Conservation (phyloP, 805 yeast genomes). For the Candida taoyuanica region DNA sequence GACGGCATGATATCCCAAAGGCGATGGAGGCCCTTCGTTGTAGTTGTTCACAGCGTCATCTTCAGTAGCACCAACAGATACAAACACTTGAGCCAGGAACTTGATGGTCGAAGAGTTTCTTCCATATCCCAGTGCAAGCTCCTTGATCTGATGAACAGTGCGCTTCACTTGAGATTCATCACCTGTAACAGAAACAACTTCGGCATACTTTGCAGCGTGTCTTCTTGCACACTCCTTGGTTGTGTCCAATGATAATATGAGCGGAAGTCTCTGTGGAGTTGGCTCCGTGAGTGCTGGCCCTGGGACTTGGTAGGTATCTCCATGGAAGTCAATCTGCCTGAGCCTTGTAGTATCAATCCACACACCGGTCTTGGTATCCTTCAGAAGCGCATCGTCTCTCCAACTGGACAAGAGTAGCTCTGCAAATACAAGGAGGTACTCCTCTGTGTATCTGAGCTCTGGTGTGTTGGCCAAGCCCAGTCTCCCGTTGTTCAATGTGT, state of each 20-base stretch:
- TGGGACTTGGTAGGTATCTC: constrained; percentile 28
- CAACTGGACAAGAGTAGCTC: constrained; percentile 35
- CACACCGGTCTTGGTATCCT: constrained; percentile 23
- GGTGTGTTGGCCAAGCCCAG: constrained; percentile 38
- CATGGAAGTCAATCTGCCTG: constrained; percentile 35
- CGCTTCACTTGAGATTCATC: too few species aligned
- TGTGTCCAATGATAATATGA: constrained; percentile 39
- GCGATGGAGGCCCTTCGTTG: too few species aligned
- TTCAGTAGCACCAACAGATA: too few species aligned
- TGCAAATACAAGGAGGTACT: constrained; percentile 33
- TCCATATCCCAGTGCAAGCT: too few species aligned
- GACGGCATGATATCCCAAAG: too few species aligned
- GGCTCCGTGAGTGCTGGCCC: constrained; percentile 37
- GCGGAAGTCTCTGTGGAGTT: constrained; percentile 40
- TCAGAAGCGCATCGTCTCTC: constrained; percentile 32
- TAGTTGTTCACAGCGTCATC: too few species aligned
- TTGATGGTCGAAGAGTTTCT: too few species aligned
- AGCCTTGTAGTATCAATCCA: constrained; percentile 33
- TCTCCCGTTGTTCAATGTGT: constrained; percentile 37
- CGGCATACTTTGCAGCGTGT: constrained; percentile 41
- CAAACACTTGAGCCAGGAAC: too few species aligned
- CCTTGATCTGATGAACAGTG: too few species aligned
- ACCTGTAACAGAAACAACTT: too few species aligned
- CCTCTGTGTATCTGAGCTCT: constrained; percentile 28
- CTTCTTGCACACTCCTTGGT: constrained; percentile 32